Conservation (phyloP, 768 basidiomycete species). For the Tylopilus sp. region DNA sequence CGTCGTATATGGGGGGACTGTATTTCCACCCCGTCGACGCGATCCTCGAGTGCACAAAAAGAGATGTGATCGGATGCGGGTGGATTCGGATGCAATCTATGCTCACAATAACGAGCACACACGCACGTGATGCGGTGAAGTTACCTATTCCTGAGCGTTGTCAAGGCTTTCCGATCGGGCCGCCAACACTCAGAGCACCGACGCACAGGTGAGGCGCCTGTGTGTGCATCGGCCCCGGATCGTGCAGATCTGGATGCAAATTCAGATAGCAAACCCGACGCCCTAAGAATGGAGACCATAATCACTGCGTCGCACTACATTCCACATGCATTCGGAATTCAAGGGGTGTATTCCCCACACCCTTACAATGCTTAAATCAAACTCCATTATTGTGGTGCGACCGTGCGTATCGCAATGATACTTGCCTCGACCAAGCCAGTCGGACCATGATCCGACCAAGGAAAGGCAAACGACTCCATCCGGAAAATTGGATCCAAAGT, state of each 20-base stretch:
- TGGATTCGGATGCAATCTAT: background rate
- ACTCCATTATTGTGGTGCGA: conserved; percentile 14
- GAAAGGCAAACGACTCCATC: background rate
- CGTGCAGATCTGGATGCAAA: background rate
- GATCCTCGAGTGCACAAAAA: background rate
- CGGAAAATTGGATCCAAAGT: too few relatives aligned
- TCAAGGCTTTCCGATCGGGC: background rate
- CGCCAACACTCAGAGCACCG: background rate
- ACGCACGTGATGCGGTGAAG: background rate
- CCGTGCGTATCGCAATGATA: conserved; percentile 24
- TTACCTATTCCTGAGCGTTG: background rate
- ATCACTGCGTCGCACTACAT: too few relatives aligned
- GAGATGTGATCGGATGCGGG: background rate
- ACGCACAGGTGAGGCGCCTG: background rate
- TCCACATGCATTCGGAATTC: background rate
- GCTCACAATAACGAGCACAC: background rate
- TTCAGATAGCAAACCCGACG: background rate
- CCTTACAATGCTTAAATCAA: background rate
- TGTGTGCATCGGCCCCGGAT: background rate
- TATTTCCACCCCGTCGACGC: background rate
- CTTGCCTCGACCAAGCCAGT: too few relatives aligned
- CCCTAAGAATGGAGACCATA: background rate
- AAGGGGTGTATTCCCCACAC: background rate
- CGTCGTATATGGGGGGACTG: background rate
- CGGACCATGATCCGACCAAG: conserved; percentile 22